A percentile compares a stretch with the other conserved stretches of the same genome.
phyloP scores from a whole-genome alignment of 768 basidiomycete genomes.

The Multifurca ochricompacta region DNA sequence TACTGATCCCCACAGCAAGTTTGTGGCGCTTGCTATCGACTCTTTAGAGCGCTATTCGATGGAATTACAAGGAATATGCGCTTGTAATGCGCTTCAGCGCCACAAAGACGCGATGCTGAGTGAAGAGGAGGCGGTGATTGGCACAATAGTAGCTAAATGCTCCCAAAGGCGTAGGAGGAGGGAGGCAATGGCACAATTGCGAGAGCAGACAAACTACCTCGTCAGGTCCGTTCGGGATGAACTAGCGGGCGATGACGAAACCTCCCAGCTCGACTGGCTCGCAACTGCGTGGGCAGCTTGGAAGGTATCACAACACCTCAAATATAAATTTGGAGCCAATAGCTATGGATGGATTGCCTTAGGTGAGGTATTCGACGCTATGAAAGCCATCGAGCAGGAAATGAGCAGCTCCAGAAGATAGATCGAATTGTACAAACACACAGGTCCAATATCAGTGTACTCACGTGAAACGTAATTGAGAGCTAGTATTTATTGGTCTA shows the following conservation, averaged over 20 bases:
- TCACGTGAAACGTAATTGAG: neutral
- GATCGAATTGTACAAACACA: neutral
- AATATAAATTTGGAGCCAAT: constrained; percentile 45
- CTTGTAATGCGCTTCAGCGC: constrained; percentile 36
- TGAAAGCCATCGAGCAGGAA: constrained; percentile 38
- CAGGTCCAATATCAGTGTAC: neutral
- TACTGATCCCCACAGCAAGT: constrained; percentile 4
- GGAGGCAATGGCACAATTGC: constrained; percentile 46
- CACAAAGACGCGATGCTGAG: constrained; percentile 35
- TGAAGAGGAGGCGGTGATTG: constrained; percentile 58
- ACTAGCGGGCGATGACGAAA: constrained; percentile 42
- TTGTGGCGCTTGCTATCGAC: constrained; percentile 9
- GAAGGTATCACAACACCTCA: constrained; percentile 33
- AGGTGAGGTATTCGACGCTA: constrained; percentile 46
- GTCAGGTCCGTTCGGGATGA: constrained; percentile 43
- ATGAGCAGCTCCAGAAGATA: constrained; percentile 16
- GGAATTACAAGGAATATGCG: constrained; percentile 43
- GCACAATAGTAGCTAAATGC: constrained; percentile 57
- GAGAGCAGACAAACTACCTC: constrained; percentile 47
- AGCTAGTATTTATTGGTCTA: constrained; percentile 9
- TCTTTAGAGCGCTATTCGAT: constrained; percentile 34
- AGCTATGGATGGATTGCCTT: constrained; percentile 59
- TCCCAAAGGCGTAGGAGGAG: constrained; percentile 48
- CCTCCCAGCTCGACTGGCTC: constrained; percentile 34
- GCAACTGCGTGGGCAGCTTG: constrained; percentile 50